Percentiles rank a stretch among this genome's conserved stretches.
Evolutionary conservation across 805 yeast species (phyloP).

Genomic region (Candida odintsovae): DNA sequence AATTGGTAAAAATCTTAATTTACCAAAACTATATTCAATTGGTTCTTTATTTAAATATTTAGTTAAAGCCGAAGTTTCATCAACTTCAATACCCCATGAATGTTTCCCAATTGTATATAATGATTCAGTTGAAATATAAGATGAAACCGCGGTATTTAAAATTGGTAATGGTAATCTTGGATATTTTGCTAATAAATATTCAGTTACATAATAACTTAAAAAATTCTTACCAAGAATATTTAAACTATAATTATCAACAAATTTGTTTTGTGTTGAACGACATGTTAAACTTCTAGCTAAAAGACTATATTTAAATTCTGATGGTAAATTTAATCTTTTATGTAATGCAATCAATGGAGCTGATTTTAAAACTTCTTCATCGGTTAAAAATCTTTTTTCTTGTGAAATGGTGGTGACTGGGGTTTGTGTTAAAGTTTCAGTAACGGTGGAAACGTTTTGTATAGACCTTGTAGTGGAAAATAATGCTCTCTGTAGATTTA

Average conservation of each 20-base stretch:
- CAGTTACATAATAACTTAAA: slow-evolving; percentile 69
- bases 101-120: slow-evolving; percentile 59
- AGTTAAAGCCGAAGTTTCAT: slow-evolving; percentile 54
- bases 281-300: slow-evolving; percentile 80
- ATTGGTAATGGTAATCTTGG: slow-evolving; percentile 88
- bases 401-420: background rate
- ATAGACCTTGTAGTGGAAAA: slow-evolving; percentile 5
- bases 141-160: slow-evolving; percentile 67
- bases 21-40: slow-evolving; percentile 63
- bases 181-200: slow-evolving; percentile 64
- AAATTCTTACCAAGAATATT: slow-evolving; percentile 78
- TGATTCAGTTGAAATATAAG: slow-evolving; percentile 64
- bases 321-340: slow-evolving; percentile 63
- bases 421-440: background rate
- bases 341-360: slow-evolving; percentile 78
- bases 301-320: slow-evolving; percentile 50
- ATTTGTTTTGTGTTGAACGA: slow-evolving; percentile 32
- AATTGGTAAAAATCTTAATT: slow-evolving; percentile 44
- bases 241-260: slow-evolving; percentile 72
- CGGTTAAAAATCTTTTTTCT: slow-evolving; percentile 23
- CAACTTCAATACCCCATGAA: slow-evolving; percentile 86
- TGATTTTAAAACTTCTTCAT: slow-evolving; percentile 49
- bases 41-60: slow-evolving; percentile 67
- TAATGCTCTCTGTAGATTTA: slow-evolving; percentile 2
- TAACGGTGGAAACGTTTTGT: slow-evolving; percentile 1